A percentile compares a stretch with the other conserved stretches of the same genome.
Evolutionary conservation across 495 filamentous ascomycete genomes (phyloP).

Genomic region (Podospora tetraspora): DNA sequence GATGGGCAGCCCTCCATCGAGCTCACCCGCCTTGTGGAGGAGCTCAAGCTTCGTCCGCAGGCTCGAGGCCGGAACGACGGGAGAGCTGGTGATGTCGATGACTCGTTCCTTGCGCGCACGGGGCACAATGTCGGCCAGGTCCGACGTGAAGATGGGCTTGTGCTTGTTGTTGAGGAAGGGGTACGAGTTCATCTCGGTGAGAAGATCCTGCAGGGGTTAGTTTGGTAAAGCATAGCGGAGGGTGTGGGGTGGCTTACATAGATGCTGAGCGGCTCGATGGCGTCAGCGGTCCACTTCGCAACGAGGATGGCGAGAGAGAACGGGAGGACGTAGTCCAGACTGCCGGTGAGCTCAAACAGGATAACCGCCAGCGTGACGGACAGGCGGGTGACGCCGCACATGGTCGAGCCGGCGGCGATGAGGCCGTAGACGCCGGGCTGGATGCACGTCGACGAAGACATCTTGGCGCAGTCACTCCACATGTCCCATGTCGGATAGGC

Average conservation of each 20-base stretch:
- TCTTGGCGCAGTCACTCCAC: constrained; percentile 66
- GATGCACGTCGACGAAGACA: constrained; percentile 73
- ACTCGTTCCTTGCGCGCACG: constrained; percentile 65
- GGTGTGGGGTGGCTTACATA: constrained; percentile 59
- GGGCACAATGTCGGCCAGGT: constrained; percentile 80
- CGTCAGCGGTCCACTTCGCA: constrained; percentile 96
- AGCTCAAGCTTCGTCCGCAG: constrained; percentile 75
- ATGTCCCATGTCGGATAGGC: constrained; percentile 64
- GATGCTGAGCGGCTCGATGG: constrained; percentile 88
- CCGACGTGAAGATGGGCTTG: constrained; percentile 78
- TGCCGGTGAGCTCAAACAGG: constrained; percentile 91
- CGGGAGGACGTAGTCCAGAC: constrained; percentile 87
- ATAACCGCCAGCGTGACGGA: constrained; percentile 95
- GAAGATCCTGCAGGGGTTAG: constrained; percentile 56
- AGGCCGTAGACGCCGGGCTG: constrained; percentile 94
- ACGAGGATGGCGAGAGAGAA: constrained; percentile 91
- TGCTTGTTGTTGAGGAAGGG: constrained; percentile 93
- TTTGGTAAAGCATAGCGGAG: not conserved
- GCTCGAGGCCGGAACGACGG: constrained; percentile 65
- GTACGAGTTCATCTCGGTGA: constrained; percentile 96
- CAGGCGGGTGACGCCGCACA: constrained; percentile 93
- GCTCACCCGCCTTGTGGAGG: constrained; percentile 78
- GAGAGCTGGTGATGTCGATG: constrained; percentile 81
- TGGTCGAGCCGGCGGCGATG: constrained; percentile 90
- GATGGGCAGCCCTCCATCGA: constrained; percentile 89